Conservation (phyloP, 176 grass and related monocot genomes). For the Musa troglodytarum region DNA sequence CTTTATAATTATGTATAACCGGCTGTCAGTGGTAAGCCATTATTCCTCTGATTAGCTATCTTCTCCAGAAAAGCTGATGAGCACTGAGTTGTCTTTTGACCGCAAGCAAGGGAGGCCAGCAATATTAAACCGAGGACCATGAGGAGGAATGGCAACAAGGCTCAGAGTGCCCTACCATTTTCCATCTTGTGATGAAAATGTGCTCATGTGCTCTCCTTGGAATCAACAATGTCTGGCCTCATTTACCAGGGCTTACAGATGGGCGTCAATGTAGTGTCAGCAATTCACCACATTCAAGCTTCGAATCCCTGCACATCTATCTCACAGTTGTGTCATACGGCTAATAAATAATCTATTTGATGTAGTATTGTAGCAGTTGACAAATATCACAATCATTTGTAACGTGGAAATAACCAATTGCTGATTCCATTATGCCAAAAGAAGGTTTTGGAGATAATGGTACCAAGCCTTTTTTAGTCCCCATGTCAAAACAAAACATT, state of each 20-base stretch:
- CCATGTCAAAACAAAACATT: no score
- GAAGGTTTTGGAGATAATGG: no score
- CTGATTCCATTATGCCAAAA: no score
- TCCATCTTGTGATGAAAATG: neutral
- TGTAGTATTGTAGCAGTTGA: no score
- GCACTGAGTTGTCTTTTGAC: conserved; percentile 6
- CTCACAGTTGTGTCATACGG: neutral
- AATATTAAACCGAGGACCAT: neutral
- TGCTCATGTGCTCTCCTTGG: neutral
- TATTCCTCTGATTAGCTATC: neutral
- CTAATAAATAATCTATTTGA: no score
- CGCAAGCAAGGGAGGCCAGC: neutral
- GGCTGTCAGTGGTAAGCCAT: neutral
- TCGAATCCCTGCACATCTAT: neutral
- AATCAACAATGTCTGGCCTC: neutral
- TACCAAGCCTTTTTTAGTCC: no score
- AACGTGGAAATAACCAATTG: no score
- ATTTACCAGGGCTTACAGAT: neutral
- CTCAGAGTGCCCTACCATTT: neutral
- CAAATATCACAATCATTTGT: no score
- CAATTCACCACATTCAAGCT: neutral
- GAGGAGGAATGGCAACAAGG: neutral
- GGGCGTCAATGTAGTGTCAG: neutral
- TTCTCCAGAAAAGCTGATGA: neutral
- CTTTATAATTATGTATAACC: neutral